These are phyloP conservation scores for Vitis hybrid DNA, from an alignment of 177 flowering plant genomes.

Conservation along the genomic window DNA sequence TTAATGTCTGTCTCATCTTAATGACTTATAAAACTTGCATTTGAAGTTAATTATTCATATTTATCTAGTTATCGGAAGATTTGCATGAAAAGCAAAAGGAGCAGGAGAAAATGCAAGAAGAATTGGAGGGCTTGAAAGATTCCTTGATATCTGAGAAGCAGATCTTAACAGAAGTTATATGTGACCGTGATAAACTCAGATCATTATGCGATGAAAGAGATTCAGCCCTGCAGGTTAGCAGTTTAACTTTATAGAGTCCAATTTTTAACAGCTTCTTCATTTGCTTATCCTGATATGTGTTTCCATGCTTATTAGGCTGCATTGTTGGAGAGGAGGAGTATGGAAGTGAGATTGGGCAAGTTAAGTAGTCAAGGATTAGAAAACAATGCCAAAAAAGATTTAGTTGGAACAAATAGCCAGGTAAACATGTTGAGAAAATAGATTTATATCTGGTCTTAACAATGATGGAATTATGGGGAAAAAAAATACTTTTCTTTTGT, in stretches of 20 bases:
- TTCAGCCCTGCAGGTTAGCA: conserved; percentile 63
- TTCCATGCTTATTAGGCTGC: conserved; percentile 44
- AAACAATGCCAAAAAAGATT: conserved; percentile 43
- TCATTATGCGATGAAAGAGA: conserved; percentile 68
- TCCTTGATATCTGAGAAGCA: conserved; percentile 58
- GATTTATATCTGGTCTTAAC: not conserved
- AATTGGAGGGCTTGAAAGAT: conserved; percentile 63
- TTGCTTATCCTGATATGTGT: not conserved
- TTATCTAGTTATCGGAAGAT: conserved; percentile 62
- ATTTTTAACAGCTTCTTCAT: not conserved
- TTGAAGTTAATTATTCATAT: conserved; percentile 10
- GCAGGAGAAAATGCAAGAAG: conserved; percentile 62
- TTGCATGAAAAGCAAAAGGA: conserved; percentile 61
- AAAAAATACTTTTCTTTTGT: conserved; percentile 1
- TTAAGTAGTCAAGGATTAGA: conserved; percentile 35
- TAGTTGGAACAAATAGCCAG: conserved; percentile 46
- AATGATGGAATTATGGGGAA: not conserved
- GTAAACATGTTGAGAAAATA: conserved; percentile 27
- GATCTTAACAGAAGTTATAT: conserved; percentile 42
- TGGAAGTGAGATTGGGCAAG: conserved; percentile 61
- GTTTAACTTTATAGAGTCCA: not conserved
- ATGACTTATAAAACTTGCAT: not conserved
- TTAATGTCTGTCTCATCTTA: not conserved
- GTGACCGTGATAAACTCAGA: conserved; percentile 57
- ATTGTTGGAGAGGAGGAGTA: conserved; percentile 49